Evolutionary conservation across 1,139 yeast genomes (phyloP).

Genomic region (Nadsonia starkeyi-henricii): DNA sequence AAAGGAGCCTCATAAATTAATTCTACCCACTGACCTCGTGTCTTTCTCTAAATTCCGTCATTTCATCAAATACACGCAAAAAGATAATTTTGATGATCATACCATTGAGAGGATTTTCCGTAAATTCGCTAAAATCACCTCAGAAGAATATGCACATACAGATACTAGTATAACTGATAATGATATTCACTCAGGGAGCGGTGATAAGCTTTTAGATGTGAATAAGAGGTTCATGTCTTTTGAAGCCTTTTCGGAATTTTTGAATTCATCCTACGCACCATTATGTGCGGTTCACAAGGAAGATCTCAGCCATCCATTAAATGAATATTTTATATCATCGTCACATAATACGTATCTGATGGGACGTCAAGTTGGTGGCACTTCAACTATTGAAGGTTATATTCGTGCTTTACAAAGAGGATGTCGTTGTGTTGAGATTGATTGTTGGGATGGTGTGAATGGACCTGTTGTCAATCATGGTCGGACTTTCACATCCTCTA

Average conservation of each 20-base stretch:
- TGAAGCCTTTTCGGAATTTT: conserved; percentile 38
- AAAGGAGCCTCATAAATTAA: not conserved
- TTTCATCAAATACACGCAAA: conserved; percentile 41
- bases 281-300: conserved; percentile 20
- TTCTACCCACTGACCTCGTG: conserved; percentile 13
- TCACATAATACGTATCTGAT: conserved; percentile 87
- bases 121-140: conserved; percentile 26
- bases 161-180: not conserved
- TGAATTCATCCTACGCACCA: conserved; percentile 36
- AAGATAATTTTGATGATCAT: conserved; percentile 28
- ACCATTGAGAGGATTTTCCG: conserved; percentile 29
- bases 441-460: conserved; percentile 80
- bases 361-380: conserved; percentile 89
- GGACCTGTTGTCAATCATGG: conserved; percentile 92
- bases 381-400: conserved; percentile 81
- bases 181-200: not conserved
- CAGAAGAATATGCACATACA: not conserved
- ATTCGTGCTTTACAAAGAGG: conserved; percentile 83
- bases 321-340: conserved; percentile 77
- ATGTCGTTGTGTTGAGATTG: conserved; percentile 85
- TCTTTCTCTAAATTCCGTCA: conserved; percentile 27
- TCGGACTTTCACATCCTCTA: conserved; percentile 58
- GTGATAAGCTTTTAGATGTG: not conserved
- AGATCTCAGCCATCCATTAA: conserved; percentile 57
- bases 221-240: conserved; percentile 15